Conservation (phyloP, 352 stramenopile species). For the Phytophthora sansomeana region DNA sequence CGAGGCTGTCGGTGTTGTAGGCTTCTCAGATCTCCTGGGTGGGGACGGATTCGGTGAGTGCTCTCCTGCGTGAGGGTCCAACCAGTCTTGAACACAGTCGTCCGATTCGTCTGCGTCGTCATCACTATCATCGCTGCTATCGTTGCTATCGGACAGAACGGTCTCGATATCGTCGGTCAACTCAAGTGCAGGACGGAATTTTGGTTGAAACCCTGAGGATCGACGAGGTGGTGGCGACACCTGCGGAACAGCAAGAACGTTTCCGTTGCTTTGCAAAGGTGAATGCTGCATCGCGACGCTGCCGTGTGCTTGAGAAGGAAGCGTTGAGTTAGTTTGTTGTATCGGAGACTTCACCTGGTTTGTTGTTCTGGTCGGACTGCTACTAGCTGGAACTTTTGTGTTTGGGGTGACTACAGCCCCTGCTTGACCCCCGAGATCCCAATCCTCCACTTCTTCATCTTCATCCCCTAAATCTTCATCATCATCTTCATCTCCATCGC, state of each 20-base stretch:
- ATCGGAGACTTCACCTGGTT: neutral
- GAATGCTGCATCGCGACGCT: neutral
- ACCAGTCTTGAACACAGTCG: slow-evolving; percentile 67
- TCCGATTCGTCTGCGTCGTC: slow-evolving; percentile 37
- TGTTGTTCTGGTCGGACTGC: slow-evolving; percentile 5
- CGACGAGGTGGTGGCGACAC: slow-evolving; percentile 4
- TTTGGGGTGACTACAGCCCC: neutral
- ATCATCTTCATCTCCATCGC: slow-evolving; percentile 21
- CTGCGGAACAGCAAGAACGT: neutral
- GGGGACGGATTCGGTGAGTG: neutral
- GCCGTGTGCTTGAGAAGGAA: neutral
- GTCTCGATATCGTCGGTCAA: slow-evolving; percentile 45
- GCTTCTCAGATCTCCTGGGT: slow-evolving; percentile 14
- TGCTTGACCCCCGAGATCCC: slow-evolving; percentile 38
- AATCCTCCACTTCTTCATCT: slow-evolving; percentile 55
- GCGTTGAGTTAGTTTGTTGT: slow-evolving; percentile 4
- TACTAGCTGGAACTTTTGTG: neutral
- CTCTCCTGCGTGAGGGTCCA: slow-evolving; percentile 29
- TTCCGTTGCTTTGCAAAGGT: neutral
- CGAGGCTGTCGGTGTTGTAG: slow-evolving; percentile 9
- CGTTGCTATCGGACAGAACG: slow-evolving; percentile 29
- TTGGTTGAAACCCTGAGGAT: slow-evolving; percentile 30
- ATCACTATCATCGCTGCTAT: slow-evolving; percentile 44
- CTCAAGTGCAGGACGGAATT: slow-evolving; percentile 46
- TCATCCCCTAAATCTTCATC: slow-evolving; percentile 51